Base-by-base conservation (phyloP, 1,139 yeast species). In the Meyerozyma carpophila region DNA sequence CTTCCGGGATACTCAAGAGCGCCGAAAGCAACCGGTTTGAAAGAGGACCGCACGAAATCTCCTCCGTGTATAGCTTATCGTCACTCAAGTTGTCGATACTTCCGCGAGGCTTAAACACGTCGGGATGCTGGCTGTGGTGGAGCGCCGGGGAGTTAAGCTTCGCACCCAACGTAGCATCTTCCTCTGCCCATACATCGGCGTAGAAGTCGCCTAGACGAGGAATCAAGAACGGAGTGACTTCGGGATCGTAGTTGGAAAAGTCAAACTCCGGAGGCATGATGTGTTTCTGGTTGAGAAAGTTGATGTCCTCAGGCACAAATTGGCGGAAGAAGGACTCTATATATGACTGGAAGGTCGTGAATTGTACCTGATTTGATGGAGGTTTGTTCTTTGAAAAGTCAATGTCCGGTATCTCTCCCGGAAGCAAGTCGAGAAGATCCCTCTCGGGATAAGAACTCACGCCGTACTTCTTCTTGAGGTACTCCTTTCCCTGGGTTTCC, bases 351-450 rank as follows among this genome's bases (percentile, higher is more conserved):
- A 88, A 94, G 0, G 98, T 91, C 14, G 89, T 75, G 61, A 87
- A 90, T 57, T 90, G 97, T 18, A 93, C 95, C 65, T 93, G 98
- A 61, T 88, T 91, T 2, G 89, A 68, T 7, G 97, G 97, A 2
- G 76, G 62, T 56, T 91, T 91, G 20, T 82, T 81, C 49, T 82
- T 81, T 8, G 96, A 84, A 56, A 87, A 90, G 61, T 93, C 98
- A 44, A 76, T 78, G 60, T 86, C 82, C 8, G 98, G 98, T 25
- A 90, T 83, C 32, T 73, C 79, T 3, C 98, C 99, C 0, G 98
- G 96, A 36, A 94, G 70, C 49, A 85, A 63, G 44, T 82, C 85
- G 52, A 79, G 74, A 39, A 94, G 68, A 57, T 91, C 96, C 39
- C 73, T 74, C 26, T 81, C 79, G 0, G 99, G 99, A 59, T 83